A percentile compares a stretch with the other conserved stretches of the same genome.
Conservation (phyloP, 1,139 yeast species). For the Yamadazyma aaseri region DNA sequence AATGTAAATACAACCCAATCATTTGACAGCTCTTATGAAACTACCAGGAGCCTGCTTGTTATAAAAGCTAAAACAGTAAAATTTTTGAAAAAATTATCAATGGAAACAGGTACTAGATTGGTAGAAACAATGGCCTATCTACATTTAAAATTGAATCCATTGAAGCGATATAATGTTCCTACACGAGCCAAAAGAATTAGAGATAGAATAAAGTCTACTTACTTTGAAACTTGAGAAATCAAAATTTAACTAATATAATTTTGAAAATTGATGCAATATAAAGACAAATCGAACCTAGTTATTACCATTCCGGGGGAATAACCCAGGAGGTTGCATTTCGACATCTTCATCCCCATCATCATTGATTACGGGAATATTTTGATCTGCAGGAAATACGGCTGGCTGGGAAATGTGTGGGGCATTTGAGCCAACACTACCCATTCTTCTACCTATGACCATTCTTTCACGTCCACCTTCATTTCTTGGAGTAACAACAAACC, state of each 20-base stretch:
- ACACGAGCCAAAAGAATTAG: conserved; percentile 8
- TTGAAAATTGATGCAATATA: too few relatives aligned
- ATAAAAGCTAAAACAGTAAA: conserved; percentile 3
- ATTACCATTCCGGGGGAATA: conserved; percentile 40
- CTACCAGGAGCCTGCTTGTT: not conserved
- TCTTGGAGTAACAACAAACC: conserved; percentile 16
- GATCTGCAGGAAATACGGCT: conserved; percentile 38
- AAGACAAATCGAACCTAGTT: too few relatives aligned
- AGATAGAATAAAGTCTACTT: not conserved
- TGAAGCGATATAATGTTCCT: conserved; percentile 8
- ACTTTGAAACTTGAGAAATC: too few relatives aligned
- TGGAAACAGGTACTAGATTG: conserved; percentile 14
- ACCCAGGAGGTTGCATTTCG: conserved; percentile 36
- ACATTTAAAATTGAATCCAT: conserved; percentile 16
- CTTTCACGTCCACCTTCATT: conserved; percentile 1
- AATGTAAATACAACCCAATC: not conserved
- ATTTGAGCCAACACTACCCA: conserved; percentile 18
- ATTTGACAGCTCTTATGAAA: not conserved
- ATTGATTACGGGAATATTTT: conserved; percentile 25
- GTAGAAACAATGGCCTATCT: conserved; percentile 24
- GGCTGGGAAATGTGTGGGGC: conserved; percentile 48
- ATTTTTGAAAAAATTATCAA: conserved; percentile 18
- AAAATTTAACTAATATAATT: too few relatives aligned
- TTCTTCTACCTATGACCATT: not conserved
- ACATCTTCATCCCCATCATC: conserved; percentile 29